phyloP scores from a whole-genome alignment of 1,284 basidiomycete genomes.

The Pseudozyma sp. region DNA sequence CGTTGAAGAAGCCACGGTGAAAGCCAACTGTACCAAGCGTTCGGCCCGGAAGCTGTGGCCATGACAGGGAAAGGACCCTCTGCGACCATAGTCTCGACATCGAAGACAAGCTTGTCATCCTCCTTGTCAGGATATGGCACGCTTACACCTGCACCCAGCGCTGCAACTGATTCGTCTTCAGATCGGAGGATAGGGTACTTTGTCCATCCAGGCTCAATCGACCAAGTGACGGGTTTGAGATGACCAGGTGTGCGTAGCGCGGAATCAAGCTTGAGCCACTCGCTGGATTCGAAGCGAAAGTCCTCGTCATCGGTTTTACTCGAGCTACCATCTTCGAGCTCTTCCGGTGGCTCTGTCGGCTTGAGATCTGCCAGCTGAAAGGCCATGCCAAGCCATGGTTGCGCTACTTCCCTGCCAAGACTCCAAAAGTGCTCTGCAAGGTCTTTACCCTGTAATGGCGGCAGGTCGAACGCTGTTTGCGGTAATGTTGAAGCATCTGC shows the following conservation, averaged over 20 bases:
- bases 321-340: conserved; percentile 10
- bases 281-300: conserved; percentile 41
- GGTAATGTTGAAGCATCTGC: conserved; percentile 83
- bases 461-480: conserved; percentile 83
- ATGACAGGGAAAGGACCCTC: conserved; percentile 86
- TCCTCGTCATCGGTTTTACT: conserved; percentile 17
- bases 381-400: conserved; percentile 85
- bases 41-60: conserved; percentile 85
- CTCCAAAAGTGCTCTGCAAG: conserved; percentile 90
- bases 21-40: conserved; percentile 95
- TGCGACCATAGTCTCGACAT: conserved; percentile 91
- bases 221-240: conserved; percentile 77
- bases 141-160: conserved; percentile 55
- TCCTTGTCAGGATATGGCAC: conserved; percentile 70
- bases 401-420: conserved; percentile 78
- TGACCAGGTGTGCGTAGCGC: conserved; percentile 44
- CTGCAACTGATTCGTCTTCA: conserved; percentile 41
- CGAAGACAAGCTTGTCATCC: conserved; percentile 85
- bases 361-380: conserved; percentile 74
- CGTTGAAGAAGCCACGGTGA: conserved; percentile 89
- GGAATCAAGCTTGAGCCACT: conserved; percentile 62
- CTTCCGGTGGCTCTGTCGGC: conserved; percentile 75
- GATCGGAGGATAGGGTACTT: conserved; percentile 76
- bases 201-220: conserved; percentile 86
- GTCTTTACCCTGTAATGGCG: conserved; percentile 82